Percentiles rank a stretch among this genome's conserved stretches.
phyloP scores from a whole-genome alignment of 1,284 basidiomycete species.

The Pyrrhoderma noxium region DNA sequence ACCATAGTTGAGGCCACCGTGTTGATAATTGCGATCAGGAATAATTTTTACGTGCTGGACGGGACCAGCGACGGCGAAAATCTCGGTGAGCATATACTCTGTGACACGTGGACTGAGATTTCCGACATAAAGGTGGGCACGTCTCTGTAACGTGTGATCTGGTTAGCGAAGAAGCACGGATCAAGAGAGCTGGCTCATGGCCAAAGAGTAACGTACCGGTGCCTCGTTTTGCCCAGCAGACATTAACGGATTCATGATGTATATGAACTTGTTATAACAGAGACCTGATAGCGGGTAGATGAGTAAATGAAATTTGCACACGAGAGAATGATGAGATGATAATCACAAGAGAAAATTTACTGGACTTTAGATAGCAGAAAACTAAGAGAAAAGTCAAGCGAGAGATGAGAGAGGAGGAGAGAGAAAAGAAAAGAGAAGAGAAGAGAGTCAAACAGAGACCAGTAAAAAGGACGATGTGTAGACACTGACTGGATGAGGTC shows the following conservation, averaged over 20 bases:
- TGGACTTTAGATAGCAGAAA: conserved; percentile 31
- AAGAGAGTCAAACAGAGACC: conserved; percentile 28
- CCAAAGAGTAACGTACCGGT: conserved; percentile 45
- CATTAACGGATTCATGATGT: conserved; percentile 69
- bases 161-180: conserved; percentile 1
- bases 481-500: conserved; percentile 12
- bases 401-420: conserved; percentile 39
- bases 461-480: conserved; percentile 18
- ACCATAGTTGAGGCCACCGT: conserved; percentile 96
- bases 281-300: conserved; percentile 30
- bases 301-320: conserved; percentile 34
- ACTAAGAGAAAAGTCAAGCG: conserved; percentile 23
- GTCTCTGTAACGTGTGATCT: conserved; percentile 40
- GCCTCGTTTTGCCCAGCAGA: conserved; percentile 60
- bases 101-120: conserved; percentile 92
- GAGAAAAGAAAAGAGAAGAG: conserved; percentile 32
- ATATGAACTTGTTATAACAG: conserved; percentile 32
- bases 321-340: conserved; percentile 23
- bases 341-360: conserved; percentile 31
- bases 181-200: background rate
- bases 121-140: conserved; percentile 95
- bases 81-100: conserved; percentile 92
- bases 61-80: conserved; percentile 91
- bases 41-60: conserved; percentile 99
- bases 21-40: conserved; percentile 95